Base-by-base conservation (phyloP, 768 basidiomycete genomes). In the Psilocybe cyanescens region DNA sequence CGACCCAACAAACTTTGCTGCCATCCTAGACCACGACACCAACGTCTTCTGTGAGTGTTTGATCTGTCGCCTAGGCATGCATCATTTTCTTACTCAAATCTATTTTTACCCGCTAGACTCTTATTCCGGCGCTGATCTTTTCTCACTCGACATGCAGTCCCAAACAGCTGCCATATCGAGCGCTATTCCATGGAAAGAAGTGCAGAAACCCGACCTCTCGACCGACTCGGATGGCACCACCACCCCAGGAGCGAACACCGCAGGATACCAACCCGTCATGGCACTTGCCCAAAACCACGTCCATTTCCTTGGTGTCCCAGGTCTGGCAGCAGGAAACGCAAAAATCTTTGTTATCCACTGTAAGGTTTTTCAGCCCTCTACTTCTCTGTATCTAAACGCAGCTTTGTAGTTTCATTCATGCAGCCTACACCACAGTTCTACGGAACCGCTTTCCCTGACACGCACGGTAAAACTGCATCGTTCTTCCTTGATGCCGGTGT, bases 11-110 rank as follows among this genome's bases (percentile, higher is more conserved):
- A 83, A 85, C 17, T 89, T 88, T 68, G 81, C 78, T 29, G 84
- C 91, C 29, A 87, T 97, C 62, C 83, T 98, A 35, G 95, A 98
- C 76, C 95, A 97, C 65, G 95, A 98, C 73, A 98, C 95, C 53
- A 95, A 97, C 63, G 86, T 90, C 61, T 90, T 97, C 76, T 95
- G 90, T 91, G 72, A 65, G 81, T 75, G 55, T 55, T 47, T 56
- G 49, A 19, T 45, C 44, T 31, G 4, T 53, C 39, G 4, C 53
- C 14, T 61, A 7, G 0, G 9, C 31, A 35, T 63, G 53, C 41
- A 35, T 8, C 44, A 30, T 56, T 33, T 14, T 56, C 24, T 55
- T 14, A 50, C 58, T 41, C 17, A n/a, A 3, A 14, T 54, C 54
- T 48, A 44, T 29, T 57, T 41, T 51, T 39, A 49, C 19, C 31